Conservation (phyloP, 164 flowering plant genomes). For the Santalum album region DNA sequence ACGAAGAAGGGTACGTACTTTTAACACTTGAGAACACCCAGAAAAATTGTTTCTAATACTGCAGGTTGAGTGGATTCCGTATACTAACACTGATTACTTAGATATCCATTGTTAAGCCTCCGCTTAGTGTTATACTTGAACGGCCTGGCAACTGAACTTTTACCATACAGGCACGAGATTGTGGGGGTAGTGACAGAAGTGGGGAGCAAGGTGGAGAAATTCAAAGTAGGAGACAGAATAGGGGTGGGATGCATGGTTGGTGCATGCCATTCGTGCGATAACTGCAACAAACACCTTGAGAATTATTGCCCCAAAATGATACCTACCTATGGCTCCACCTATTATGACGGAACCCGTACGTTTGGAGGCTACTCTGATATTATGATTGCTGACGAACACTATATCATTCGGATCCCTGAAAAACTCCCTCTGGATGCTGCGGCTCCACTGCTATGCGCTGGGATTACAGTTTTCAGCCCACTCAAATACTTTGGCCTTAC, state of each 20-base stretch:
- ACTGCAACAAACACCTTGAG: neutral
- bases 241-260: slow-evolving; percentile 12
- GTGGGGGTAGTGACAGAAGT: slow-evolving; percentile 12
- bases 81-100: too few species aligned
- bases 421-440: neutral
- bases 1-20: too few species aligned
- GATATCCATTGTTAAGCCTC: too few species aligned
- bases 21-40: too few species aligned
- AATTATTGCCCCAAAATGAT: slow-evolving; percentile 1
- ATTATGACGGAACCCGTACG: neutral
- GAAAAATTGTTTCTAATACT: too few species aligned
- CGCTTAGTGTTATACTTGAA: too few species aligned
- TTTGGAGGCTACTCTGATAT: slow-evolving; percentile 1
- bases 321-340: neutral
- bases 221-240: slow-evolving; percentile 12
- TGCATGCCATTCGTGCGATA: neutral
- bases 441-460: slow-evolving; percentile 3
- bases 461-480: slow-evolving; percentile 4
- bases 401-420: neutral
- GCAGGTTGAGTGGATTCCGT: too few species aligned
- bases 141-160: neutral
- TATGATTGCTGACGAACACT: slow-evolving; percentile 1
- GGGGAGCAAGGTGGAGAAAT: slow-evolving; percentile 8
- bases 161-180: slow-evolving; percentile 11
- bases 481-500: neutral